A percentile compares a stretch with the other conserved stretches of the same genome.
These are phyloP conservation scores for Drechslera avenae DNA, from an alignment of 2,329 filamentous ascomycete genomes.

Conservation along the genomic window DNA sequence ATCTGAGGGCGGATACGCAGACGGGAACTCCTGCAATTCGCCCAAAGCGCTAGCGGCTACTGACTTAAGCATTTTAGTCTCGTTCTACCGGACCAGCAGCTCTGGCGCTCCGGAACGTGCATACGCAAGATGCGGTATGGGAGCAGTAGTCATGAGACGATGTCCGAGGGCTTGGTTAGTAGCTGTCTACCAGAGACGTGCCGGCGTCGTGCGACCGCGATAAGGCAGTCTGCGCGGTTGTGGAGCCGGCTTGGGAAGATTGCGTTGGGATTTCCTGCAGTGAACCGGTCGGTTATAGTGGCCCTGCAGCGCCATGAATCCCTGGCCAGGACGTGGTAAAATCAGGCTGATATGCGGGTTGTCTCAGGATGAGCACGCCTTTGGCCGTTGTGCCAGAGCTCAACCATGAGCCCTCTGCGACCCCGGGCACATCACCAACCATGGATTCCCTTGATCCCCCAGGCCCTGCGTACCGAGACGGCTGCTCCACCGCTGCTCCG, in stretches of 20 bases:
- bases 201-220: constrained; percentile 44
- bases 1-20: constrained; percentile 35
- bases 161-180: constrained; percentile 27
- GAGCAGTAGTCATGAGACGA: constrained; percentile 29
- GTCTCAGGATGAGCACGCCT: constrained; percentile 27
- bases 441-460: constrained; percentile 16
- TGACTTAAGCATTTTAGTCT: constrained; percentile 26
- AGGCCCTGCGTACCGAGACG: constrained; percentile 15
- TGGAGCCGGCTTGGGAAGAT: constrained; percentile 26
- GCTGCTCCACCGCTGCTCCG: constrained; percentile 14
- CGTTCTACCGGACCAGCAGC: constrained; percentile 42
- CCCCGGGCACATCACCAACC: constrained; percentile 19
- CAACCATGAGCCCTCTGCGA: constrained; percentile 19
- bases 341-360: constrained; percentile 45
- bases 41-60: constrained; percentile 21
- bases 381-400: constrained; percentile 20
- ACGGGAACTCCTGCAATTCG: constrained; percentile 24
- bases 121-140: constrained; percentile 23
- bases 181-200: constrained; percentile 36
- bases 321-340: constrained; percentile 29
- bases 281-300: constrained; percentile 30
- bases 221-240: constrained; percentile 41
- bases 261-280: constrained; percentile 27
- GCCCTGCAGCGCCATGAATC: constrained; percentile 30
- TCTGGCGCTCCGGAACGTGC: constrained; percentile 31